Evolutionary conservation across 2,329 filamentous ascomycete species (phyloP).

Genomic region (Ceratocystis eucalypticola): DNA sequence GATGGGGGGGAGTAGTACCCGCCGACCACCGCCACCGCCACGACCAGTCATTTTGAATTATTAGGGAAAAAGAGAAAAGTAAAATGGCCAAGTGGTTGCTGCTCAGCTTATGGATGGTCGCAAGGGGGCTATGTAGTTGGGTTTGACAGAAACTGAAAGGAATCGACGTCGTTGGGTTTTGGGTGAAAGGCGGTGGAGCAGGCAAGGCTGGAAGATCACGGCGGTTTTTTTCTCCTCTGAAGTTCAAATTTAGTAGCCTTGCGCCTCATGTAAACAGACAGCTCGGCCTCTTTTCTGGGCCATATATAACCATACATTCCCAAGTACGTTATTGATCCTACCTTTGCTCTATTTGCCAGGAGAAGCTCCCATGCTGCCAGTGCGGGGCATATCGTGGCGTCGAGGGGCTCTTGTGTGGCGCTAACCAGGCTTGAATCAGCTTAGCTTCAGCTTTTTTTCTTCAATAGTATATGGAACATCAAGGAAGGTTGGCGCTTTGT

Average conservation of each 20-base stretch:
- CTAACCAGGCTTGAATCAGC: background rate
- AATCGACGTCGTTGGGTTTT: background rate
- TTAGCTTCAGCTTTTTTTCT: conserved; percentile 10
- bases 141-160: background rate
- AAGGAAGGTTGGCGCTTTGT: conserved; percentile 3
- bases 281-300: background rate
- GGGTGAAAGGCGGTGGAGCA: background rate
- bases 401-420: conserved; percentile 14
- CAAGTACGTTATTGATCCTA: background rate
- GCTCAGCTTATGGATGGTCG: background rate
- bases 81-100: background rate
- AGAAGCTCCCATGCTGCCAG: background rate
- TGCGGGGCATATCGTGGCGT: conserved; percentile 12
- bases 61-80: background rate
- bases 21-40: conserved; percentile 42
- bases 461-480: conserved; percentile 4
- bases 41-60: conserved; percentile 42
- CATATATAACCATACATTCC: conserved; percentile 6
- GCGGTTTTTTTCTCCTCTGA: conserved; percentile 4
- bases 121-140: background rate
- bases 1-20: conserved; percentile 48
- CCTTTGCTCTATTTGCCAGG: background rate
- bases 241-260: conserved; percentile 13
- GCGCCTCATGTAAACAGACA: background rate
- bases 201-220: conserved; percentile 9